These are phyloP conservation scores for Colletotrichum higginsianum DNA, from an alignment of 2,329 filamentous ascomycete genomes.

Conservation along the genomic window DNA sequence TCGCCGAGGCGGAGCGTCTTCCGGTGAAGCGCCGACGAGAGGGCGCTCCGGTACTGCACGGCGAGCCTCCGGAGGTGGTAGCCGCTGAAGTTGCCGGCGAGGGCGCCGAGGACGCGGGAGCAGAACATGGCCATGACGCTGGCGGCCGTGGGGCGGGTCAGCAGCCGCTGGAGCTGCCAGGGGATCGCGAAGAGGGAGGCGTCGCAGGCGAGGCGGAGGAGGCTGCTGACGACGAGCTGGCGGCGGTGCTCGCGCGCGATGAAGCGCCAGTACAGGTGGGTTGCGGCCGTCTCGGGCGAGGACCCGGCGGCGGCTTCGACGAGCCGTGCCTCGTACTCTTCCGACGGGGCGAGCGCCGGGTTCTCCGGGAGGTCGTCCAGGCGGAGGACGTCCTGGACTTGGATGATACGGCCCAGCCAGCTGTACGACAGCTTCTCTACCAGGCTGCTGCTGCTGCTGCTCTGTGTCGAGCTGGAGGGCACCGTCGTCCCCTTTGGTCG, in stretches of 20 bases:
- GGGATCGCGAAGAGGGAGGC: slow-evolving; percentile 5
- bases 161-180: slow-evolving; percentile 12
- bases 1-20: slow-evolving; percentile 4
- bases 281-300: not conserved
- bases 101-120: slow-evolving; percentile 3
- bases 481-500: not conserved
- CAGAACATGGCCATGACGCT: slow-evolving; percentile 12
- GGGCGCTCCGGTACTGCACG: slow-evolving; percentile 1
- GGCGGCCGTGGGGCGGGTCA: not conserved
- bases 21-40: not conserved
- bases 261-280: slow-evolving; percentile 8
- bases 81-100: slow-evolving; percentile 6
- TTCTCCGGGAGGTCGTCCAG: not conserved
- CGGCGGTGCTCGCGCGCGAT: slow-evolving; percentile 1
- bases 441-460: not conserved
- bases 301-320: not conserved
- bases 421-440: not conserved
- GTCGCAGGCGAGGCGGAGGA: slow-evolving; percentile 9
- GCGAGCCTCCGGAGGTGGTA: not conserved
- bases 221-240: slow-evolving; percentile 1
- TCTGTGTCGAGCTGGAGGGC: not conserved
- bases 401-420: slow-evolving; percentile 3
- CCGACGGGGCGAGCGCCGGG: not conserved
- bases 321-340: not conserved
- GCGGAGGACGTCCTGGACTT: not conserved